These are phyloP conservation scores for Darksidea phi DNA, from an alignment of 495 filamentous ascomycete genomes.

Conservation along the genomic window DNA sequence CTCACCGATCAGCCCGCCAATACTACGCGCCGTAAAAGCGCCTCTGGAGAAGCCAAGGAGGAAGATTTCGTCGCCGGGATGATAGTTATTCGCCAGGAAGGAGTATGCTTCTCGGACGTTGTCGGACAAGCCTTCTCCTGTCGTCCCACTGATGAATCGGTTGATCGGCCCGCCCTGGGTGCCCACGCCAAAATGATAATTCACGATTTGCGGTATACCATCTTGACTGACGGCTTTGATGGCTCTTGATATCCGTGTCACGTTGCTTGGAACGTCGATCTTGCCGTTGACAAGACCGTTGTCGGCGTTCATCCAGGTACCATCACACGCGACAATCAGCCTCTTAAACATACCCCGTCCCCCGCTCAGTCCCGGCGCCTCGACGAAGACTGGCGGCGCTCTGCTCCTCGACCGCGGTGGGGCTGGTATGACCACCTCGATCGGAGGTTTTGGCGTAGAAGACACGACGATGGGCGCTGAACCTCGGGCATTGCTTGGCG, in stretches of 20 bases:
- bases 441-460: background rate
- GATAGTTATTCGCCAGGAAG: slow-evolving; percentile 66
- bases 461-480: background rate
- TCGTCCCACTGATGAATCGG: slow-evolving; percentile 37
- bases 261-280: slow-evolving; percentile 42
- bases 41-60: slow-evolving; percentile 71
- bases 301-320: slow-evolving; percentile 44
- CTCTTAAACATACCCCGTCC: slow-evolving; percentile 37
- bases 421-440: slow-evolving; percentile 2
- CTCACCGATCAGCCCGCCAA: slow-evolving; percentile 60
- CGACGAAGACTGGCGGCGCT: background rate
- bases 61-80: slow-evolving; percentile 66
- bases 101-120: slow-evolving; percentile 67
- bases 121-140: slow-evolving; percentile 45
- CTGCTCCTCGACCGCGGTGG: slow-evolving; percentile 5
- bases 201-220: slow-evolving; percentile 45
- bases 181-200: slow-evolving; percentile 46
- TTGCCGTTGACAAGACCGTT: slow-evolving; percentile 39
- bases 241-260: slow-evolving; percentile 45
- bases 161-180: slow-evolving; percentile 36
- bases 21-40: slow-evolving; percentile 67
- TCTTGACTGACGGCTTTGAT: slow-evolving; percentile 42
- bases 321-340: slow-evolving; percentile 40
- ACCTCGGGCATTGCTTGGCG: background rate
- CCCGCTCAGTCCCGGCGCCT: slow-evolving; percentile 24